phyloP scores from a whole-genome alignment of 2,329 filamentous ascomycete genomes.

The Fusarium sp. region DNA sequence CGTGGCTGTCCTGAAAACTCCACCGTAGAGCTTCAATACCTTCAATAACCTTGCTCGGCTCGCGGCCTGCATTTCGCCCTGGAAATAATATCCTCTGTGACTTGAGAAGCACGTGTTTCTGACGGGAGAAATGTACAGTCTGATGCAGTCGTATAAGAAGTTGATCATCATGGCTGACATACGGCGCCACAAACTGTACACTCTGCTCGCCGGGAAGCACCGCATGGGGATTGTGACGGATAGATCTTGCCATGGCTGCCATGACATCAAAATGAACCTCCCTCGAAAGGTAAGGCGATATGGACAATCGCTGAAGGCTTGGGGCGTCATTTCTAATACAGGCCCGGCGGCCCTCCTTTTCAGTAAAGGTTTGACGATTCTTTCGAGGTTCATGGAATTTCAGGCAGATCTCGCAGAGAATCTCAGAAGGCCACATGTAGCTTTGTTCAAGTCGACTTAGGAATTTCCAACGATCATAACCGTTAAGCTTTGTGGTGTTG shows the following conservation, averaged over 20 bases:
- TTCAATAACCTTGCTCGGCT: fast-evolving
- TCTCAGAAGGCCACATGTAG: not conserved
- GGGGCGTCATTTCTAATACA: not conserved
- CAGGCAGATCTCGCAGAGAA: not conserved
- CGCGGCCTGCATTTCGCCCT: not conserved
- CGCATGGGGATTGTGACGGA: fast-evolving
- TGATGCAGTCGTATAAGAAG: not conserved
- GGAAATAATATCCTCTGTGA: not conserved
- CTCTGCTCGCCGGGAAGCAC: fast-evolving
- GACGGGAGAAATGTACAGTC: not conserved
- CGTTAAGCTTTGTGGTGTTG: not conserved
- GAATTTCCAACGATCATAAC: fast-evolving
- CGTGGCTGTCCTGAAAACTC: fast-evolving
- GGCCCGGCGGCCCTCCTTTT: fast-evolving
- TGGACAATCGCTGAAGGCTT: fast-evolving
- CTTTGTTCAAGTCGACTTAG: not conserved
- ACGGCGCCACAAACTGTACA: not conserved
- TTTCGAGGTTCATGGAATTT: not conserved
- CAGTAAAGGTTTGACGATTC: not conserved
- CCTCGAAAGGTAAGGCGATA: not conserved
- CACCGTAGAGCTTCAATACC: not conserved
- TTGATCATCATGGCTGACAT: not conserved
- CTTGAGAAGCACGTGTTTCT: not conserved
- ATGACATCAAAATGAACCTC: not conserved
- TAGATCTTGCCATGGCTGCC: not conserved